These are phyloP conservation scores for Spirogloea muscicola DNA, from an alignment of 139 green algal species.

Conservation along the genomic window DNA sequence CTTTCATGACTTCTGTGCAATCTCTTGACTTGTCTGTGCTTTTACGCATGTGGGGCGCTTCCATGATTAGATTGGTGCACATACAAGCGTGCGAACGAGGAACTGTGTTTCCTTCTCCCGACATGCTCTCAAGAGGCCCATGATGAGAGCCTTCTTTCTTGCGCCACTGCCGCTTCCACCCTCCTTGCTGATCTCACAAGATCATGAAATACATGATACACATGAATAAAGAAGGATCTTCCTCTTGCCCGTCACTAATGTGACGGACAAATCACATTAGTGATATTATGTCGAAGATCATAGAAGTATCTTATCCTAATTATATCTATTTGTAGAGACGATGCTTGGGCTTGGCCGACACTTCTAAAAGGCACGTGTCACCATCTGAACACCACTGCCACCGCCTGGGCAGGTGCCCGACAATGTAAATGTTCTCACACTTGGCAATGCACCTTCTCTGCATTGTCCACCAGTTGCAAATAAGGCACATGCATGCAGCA, in stretches of 20 bases:
- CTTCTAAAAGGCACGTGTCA: too few relatives aligned
- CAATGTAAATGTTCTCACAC: not conserved
- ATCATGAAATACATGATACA: too few relatives aligned
- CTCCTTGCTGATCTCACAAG: not conserved
- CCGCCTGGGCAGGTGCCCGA: too few relatives aligned
- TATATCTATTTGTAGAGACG: too few relatives aligned
- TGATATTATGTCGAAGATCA: not conserved
- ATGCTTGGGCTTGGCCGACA: too few relatives aligned
- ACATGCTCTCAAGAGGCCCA: slow-evolving; percentile 33
- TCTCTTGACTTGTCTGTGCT: not conserved
- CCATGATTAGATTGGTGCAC: not conserved
- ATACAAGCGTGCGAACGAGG: slow-evolving; percentile 35
- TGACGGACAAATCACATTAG: too few relatives aligned
- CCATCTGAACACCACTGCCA: too few relatives aligned
- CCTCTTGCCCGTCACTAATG: too few relatives aligned
- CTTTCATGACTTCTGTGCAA: not conserved
- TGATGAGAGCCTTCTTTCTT: slow-evolving; percentile 26
- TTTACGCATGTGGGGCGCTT: not conserved
- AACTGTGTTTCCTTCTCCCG: slow-evolving; percentile 28
- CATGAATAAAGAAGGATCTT: too few relatives aligned
- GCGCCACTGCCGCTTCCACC: slow-evolving; percentile 16
- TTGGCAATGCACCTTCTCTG: not conserved
- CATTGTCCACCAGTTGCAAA: not conserved
- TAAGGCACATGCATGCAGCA: not conserved
- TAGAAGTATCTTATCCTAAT: not conserved